A percentile compares a stretch with the other conserved stretches of the same genome.
phyloP scores from a whole-genome alignment of 495 filamentous ascomycete genomes.

The Trichoderma reesei region DNA sequence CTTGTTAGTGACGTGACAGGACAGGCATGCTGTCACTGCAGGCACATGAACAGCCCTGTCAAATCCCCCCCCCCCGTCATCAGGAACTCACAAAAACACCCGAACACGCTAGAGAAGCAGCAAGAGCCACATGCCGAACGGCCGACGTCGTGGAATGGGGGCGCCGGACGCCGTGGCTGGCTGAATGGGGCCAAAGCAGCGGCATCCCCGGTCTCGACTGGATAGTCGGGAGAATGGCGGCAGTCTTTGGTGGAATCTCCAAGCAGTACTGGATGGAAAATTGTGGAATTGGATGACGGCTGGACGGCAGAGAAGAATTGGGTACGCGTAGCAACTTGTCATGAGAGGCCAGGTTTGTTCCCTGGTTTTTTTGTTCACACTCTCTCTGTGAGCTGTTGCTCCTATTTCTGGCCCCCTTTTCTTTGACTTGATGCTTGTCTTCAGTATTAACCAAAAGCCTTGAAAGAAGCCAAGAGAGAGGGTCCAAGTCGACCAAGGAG shows the following conservation, averaged over 20 bases:
- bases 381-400: not conserved
- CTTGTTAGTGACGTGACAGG: too few relatives aligned
- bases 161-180: not conserved
- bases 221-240: not conserved
- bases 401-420: not conserved
- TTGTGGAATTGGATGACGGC: not conserved
- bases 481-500: not conserved
- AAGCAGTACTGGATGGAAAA: not conserved
- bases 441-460: too few relatives aligned
- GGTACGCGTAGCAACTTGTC: too few relatives aligned
- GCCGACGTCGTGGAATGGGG: slow-evolving; percentile 1
- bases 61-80: not conserved
- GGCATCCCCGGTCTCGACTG: slow-evolving; percentile 3
- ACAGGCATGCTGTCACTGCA: not conserved
- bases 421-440: not conserved
- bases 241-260: not conserved
- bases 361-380: not conserved
- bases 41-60: not conserved
- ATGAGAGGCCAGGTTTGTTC: not conserved
- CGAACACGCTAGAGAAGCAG: not conserved
- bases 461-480: not conserved
- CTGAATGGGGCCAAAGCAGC: not conserved
- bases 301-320: not conserved
- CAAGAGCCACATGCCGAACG: not conserved
- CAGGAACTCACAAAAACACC: not conserved